Percentiles rank a stretch among this genome's conserved stretches.
These are phyloP conservation scores for Actinomucor elegans DNA, from an alignment of 371 early-diverging fungal species.

Conservation along the genomic window DNA sequence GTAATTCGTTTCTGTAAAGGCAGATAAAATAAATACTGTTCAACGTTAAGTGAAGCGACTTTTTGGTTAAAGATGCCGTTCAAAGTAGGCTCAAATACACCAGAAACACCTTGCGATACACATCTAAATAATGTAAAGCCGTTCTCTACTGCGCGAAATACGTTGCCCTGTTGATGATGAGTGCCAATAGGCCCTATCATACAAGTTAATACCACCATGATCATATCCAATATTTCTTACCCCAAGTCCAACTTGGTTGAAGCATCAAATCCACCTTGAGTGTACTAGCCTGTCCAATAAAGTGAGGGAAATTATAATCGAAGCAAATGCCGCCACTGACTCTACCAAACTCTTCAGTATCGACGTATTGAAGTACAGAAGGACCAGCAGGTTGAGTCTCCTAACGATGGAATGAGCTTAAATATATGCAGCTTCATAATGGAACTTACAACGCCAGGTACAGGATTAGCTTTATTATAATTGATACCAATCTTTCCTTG, in stretches of 20 bases:
- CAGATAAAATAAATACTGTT: constrained; percentile 42
- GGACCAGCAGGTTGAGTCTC: constrained; percentile 42
- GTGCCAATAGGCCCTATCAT: constrained; percentile 43
- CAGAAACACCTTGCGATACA: constrained; percentile 52
- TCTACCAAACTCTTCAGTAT: constrained; percentile 52
- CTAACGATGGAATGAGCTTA: constrained; percentile 4
- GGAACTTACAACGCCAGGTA: constrained; percentile 41
- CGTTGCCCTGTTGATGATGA: constrained; percentile 45
- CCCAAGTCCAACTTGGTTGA: constrained; percentile 61
- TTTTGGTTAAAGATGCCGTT: constrained; percentile 46
- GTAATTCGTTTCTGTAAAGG: constrained; percentile 44
- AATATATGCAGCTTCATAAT: background rate
- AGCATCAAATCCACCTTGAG: constrained; percentile 52
- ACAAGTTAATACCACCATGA: too few relatives aligned
- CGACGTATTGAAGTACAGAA: constrained; percentile 40
- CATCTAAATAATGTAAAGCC: constrained; percentile 56
- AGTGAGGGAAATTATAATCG: constrained; percentile 52
- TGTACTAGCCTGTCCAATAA: constrained; percentile 51
- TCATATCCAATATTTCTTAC: too few relatives aligned
- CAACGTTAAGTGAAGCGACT: constrained; percentile 37
- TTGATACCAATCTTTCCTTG: constrained; percentile 45
- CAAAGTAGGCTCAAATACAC: constrained; percentile 44
- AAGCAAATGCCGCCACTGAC: constrained; percentile 57
- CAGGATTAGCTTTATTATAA: constrained; percentile 58
- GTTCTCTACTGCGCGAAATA: constrained; percentile 53